Evolutionary conservation across 192 early-diverging fungal genomes (phyloP).

Genomic region (Backusella mclennaniae): DNA sequence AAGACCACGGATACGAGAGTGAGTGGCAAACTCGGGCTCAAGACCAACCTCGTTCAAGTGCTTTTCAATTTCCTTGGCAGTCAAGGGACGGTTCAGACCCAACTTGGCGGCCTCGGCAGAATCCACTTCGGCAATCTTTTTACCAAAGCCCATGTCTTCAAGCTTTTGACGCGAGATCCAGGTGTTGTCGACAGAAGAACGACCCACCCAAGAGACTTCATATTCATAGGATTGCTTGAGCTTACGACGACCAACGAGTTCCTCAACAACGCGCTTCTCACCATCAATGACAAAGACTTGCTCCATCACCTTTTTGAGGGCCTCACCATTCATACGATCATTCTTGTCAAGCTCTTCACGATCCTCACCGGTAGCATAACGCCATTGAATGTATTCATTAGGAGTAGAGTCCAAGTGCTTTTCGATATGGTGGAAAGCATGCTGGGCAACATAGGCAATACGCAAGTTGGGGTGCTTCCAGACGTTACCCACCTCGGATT

Average conservation of each 20-base stretch:
- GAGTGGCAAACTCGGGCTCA: constrained; percentile 69
- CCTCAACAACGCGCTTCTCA: constrained; percentile 62
- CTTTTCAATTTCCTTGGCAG: constrained; percentile 62
- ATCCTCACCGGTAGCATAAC: constrained; percentile 77
- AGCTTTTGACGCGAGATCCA: constrained; percentile 71
- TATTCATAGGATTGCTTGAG: constrained; percentile 81
- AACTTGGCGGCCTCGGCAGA: constrained; percentile 71
- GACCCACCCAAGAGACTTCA: constrained; percentile 72
- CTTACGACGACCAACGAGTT: constrained; percentile 71
- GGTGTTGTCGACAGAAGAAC: constrained; percentile 62
- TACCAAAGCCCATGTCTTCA: constrained; percentile 63
- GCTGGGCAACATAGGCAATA: constrained; percentile 85
- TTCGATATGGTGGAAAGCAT: constrained; percentile 86
- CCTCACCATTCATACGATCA: constrained; percentile 62
- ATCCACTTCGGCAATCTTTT: constrained; percentile 74
- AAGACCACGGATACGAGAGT: constrained; percentile 64
- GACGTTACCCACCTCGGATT: constrained; percentile 69
- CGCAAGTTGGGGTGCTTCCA: constrained; percentile 84
- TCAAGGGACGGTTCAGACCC: constrained; percentile 69
- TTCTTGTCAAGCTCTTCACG: constrained; percentile 72
- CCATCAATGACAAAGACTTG: constrained; percentile 53
- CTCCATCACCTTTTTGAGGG: constrained; percentile 58
- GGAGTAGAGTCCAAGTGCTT: constrained; percentile 81
- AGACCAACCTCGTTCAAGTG: constrained; percentile 75
- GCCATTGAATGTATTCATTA: constrained; percentile 84